Evolutionary conservation across 768 basidiomycete genomes (phyloP), one percentile per base, ranked within the genome.

Genomic region (Candolleomyces efflorescens): DNA sequence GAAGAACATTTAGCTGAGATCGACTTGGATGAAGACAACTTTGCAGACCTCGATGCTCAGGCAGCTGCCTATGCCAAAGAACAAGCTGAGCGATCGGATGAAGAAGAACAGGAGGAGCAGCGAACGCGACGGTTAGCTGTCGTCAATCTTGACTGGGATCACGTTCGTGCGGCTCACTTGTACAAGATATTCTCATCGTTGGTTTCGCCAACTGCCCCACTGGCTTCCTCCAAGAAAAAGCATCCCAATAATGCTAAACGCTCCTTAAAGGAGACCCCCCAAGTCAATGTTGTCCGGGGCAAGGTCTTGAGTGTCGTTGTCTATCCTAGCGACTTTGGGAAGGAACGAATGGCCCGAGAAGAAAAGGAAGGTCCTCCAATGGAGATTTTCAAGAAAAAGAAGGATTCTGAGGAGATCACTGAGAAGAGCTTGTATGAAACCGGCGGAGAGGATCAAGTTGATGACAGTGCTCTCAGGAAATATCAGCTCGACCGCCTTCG

Each of bases 131-230:
- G 96, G 22, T 68, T 99, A 6, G 97, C 96, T 0, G 82, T 89
- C 46, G 96, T 98, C 62, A 98, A 98, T 69, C 82, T 98, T 53
- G 97, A 99, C 73, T 99, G 97, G 97, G 97, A 98, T 69, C 83
- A 98, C 71, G 85, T 98, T 52, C 88, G 89, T 55, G 93, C 96
- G 0, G 75, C 75, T 18, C 94, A 98, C 68, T 76, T 99, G 12
- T 97, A 86, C 82, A 93, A 91, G 72, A 91, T 98, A 37, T 92
- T 92, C 72, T 84, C 91, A 17, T 98, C 95, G 2, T 82, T 94
- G 43, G 79, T 96, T 5, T 87, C 90, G 5, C 71, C 82, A 13
- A 72, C 79, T 11, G 80, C 83, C 5, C 75, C 84, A 13, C 67
- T 77, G 17, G 45, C 53, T 12, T 37, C 73, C 3, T 68, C 61